phyloP scores from a whole-genome alignment of 331 rosid species.

The Rhamnella rubrinervis region DNA sequence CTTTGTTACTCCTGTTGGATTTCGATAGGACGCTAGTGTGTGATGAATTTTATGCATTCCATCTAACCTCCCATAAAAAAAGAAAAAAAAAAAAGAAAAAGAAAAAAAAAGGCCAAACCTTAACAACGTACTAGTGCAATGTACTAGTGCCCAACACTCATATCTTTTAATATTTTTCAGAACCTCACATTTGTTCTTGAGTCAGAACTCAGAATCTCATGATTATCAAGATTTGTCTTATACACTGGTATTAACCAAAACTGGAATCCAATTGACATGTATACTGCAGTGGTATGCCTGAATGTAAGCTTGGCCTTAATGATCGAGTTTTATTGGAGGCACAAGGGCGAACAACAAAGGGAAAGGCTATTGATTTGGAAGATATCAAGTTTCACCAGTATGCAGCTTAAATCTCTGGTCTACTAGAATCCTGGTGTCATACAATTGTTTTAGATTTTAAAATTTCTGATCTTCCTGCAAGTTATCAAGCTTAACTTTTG shows the following conservation, averaged over 20 bases:
- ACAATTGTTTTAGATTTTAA: constrained; percentile 7
- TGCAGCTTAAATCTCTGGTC: constrained; percentile 40
- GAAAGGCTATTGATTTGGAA: constrained; percentile 96
- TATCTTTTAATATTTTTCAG: not conserved
- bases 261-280: constrained; percentile 26
- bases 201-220: not conserved
- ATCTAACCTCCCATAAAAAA: no score
- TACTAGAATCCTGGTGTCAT: constrained; percentile 15
- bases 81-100: no score
- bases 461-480: constrained; percentile 22
- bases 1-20: no score
- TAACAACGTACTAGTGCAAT: not conserved
- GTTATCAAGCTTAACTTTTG: constrained; percentile 26
- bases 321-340: constrained; percentile 94
- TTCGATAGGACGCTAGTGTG: no score
- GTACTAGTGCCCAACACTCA: not conserved
- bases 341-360: constrained; percentile 93
- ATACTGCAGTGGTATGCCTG: constrained; percentile 95
- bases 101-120: no score
- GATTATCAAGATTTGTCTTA: not conserved
- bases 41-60: no score
- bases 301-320: constrained; percentile 95
- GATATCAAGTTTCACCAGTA: constrained; percentile 99
- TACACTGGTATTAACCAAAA: not conserved
- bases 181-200: not conserved